Base-by-base conservation (phyloP, 768 basidiomycete species). In the Leccinum arenicola region DNA sequence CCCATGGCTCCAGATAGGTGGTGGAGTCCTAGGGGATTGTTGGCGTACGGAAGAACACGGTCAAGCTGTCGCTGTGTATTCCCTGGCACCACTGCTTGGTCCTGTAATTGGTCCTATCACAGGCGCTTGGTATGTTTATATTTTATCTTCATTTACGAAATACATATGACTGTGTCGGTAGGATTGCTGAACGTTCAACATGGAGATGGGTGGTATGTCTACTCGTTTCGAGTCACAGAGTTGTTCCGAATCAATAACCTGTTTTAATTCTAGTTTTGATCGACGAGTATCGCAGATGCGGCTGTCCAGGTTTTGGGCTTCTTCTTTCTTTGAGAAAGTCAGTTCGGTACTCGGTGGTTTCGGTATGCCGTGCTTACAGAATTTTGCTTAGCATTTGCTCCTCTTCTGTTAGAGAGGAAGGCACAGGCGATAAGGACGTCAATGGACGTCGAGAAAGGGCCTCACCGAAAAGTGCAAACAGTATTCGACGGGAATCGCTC, bases 141-240 rank as follows among this genome's bases (percentile, higher is more conserved):
- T 21, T 11, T 6, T 9, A 17, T 25, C 7, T 6, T 31, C 29
- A 15, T 48, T 40, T 21, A 14, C 9, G 12, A n/a, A 19, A 3
- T 14, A 12, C 21, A 21, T 50, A 25, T 54, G 4, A 52, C 33
- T 19, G 0, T 33, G 62, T 68, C 12, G 68, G 64, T 15, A 80
- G 63, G 76, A 81, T 91, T 27, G 82, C 84, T 0, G 75, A 88
- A 45, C 75, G 73, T 38, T 80, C 85, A 0, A 85, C 84, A 0
- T 90, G 88, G 88, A 75, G 85, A 69, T 89, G 87, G 87, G 86
- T 88, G 31, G 84, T 82, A 69, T 45, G 82, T 76, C 5, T 38
- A 12, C 3, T 48, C 21, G 4, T 45, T 38, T 40, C 3, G 0
- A 17, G 3, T 6, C 11, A 0, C 48, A 17, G n/a, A 6, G 10